These are phyloP conservation scores for Heterotrichella gracilis DNA, from an alignment of 352 stramenopile species.

Conservation along the genomic window DNA sequence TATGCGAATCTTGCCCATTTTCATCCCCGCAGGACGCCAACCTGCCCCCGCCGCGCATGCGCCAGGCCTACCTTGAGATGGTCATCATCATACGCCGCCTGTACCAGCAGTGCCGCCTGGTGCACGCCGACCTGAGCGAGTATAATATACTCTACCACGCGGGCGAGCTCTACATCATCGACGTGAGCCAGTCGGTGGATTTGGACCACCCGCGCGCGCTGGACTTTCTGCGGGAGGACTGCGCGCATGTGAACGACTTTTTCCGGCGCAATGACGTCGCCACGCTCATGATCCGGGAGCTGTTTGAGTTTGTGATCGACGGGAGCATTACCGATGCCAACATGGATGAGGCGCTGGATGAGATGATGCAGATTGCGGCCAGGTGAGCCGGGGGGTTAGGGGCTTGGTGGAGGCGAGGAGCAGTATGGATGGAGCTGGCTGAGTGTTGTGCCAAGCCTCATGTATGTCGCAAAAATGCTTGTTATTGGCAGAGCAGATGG, in stretches of 20 bases:
- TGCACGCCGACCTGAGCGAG: conserved; percentile 90
- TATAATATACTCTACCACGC: conserved; percentile 96
- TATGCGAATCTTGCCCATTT: no score
- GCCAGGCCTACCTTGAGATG: conserved; percentile 63
- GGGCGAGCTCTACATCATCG: conserved; percentile 64
- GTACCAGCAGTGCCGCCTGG: conserved; percentile 68
- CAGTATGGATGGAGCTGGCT: not conserved
- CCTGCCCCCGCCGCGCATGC: no score
- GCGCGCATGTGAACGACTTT: conserved; percentile 77
- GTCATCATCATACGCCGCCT: conserved; percentile 77
- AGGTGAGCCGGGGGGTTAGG: not conserved
- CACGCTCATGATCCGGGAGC: conserved; percentile 53
- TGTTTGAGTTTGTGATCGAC: conserved; percentile 78
- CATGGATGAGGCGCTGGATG: not conserved
- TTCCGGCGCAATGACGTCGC: conserved; percentile 37
- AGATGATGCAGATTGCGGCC: not conserved
- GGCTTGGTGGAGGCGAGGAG: not conserved
- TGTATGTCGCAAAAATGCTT: no score
- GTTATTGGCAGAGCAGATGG: no score
- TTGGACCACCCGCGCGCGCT: conserved; percentile 73
- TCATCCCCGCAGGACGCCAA: no score
- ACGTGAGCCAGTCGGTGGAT: conserved; percentile 90
- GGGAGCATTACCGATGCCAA: conserved; percentile 24
- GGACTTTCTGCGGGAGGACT: conserved; percentile 89
- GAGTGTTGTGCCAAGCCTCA: not conserved